Percentiles rank a stretch among this genome's conserved stretches.
phyloP scores from a whole-genome alignment of 2,329 filamentous ascomycete species.

The Clarireedia paspali region DNA sequence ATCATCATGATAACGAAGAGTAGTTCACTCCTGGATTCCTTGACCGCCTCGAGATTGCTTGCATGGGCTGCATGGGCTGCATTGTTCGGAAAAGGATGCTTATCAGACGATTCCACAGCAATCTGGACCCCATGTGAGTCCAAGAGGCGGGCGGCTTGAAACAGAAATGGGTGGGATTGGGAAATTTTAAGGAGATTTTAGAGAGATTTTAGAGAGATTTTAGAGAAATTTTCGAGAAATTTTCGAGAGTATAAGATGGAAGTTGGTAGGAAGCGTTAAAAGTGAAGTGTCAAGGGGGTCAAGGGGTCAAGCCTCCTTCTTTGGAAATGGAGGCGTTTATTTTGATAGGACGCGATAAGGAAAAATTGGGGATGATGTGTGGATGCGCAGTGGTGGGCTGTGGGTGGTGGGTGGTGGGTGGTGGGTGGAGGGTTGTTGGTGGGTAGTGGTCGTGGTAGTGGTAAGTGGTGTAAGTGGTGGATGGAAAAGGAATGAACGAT shows the following conservation, averaged over 20 bases:
- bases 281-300: background rate
- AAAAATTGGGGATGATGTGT: background rate
- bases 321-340: background rate
- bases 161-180: background rate
- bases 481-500: background rate
- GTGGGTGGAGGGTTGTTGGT: too few species aligned
- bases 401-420: too few species aligned
- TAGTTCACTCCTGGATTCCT: conserved; percentile 4
- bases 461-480: too few species aligned
- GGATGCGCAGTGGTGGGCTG: too few species aligned
- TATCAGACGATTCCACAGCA: conserved; percentile 3
- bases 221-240: background rate
- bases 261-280: background rate
- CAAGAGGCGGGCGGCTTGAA: background rate
- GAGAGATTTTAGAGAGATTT: background rate
- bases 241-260: background rate
- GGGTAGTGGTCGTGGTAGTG: too few species aligned
- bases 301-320: background rate
- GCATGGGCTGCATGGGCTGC: conserved; percentile 5
- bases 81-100: conserved; percentile 1
- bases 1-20: background rate
- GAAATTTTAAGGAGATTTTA: background rate
- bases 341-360: conserved; percentile 9
- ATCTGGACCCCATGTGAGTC: background rate
- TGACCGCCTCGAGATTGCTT: conserved; percentile 8